A percentile compares a stretch with the other conserved stretches of the same genome.
Evolutionary conservation across 2,329 filamentous ascomycete species (phyloP).

Genomic region (Penicillium italicum): DNA sequence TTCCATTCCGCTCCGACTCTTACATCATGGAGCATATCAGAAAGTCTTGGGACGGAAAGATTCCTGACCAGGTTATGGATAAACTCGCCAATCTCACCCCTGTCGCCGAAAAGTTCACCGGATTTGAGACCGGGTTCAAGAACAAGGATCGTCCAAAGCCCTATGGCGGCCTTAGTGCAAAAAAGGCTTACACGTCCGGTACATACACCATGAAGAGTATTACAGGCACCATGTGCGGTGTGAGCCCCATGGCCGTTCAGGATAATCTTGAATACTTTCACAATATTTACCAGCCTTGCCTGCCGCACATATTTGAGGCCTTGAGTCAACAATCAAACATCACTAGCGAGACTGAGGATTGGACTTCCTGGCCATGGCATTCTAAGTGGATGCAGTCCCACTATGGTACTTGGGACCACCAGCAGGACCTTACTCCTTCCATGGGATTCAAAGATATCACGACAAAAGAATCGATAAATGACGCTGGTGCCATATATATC

Average conservation of each 20-base stretch:
- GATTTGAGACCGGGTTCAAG: constrained; percentile 19
- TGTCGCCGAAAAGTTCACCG: constrained; percentile 25
- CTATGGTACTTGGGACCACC: constrained; percentile 29
- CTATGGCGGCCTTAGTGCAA: constrained; percentile 42
- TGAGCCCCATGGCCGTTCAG: constrained; percentile 41
- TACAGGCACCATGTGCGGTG: constrained; percentile 41
- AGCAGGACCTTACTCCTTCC: constrained; percentile 23
- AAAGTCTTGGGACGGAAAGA: constrained; percentile 31
- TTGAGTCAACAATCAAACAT: constrained; percentile 18
- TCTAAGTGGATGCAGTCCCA: constrained; percentile 30
- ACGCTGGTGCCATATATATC: constrained; percentile 17
- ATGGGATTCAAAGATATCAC: constrained; percentile 25
- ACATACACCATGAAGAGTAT: constrained; percentile 47
- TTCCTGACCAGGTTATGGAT: constrained; percentile 30
- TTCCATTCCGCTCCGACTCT: constrained; percentile 41
- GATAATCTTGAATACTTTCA: constrained; percentile 42
- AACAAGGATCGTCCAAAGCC: constrained; percentile 16
- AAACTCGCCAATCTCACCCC: constrained; percentile 26
- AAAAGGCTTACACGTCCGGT: constrained; percentile 40
- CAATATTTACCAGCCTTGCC: constrained; percentile 44
- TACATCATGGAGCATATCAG: constrained; percentile 35
- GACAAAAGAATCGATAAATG: constrained; percentile 20
- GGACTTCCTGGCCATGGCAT: constrained; percentile 27
- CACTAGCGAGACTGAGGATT: constrained; percentile 18
- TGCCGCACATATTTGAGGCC: constrained; percentile 34